Percentiles rank a stretch among this genome's conserved stretches.
Evolutionary conservation across 306 rosid genomes (phyloP).

Genomic region (Quercus mongolica): DNA sequence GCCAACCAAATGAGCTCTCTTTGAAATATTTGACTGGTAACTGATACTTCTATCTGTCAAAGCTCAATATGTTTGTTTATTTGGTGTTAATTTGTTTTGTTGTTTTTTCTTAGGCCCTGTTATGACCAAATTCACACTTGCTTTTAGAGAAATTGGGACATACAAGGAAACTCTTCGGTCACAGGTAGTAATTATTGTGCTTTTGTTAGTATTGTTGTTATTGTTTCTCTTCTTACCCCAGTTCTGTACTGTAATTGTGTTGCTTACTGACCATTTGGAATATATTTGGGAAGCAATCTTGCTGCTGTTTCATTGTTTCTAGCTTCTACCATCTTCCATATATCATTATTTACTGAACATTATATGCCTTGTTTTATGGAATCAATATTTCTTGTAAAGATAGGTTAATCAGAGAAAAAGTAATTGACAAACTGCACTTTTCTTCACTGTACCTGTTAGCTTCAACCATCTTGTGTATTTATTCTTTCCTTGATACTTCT

Average conservation of each 20-base stretch:
- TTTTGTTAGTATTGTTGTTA: not conserved
- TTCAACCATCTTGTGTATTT: constrained; percentile 12
- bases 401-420: not conserved
- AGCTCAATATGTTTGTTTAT: not conserved
- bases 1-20: too few species aligned
- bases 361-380: not conserved
- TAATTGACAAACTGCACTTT: not conserved
- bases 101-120: constrained; percentile 65
- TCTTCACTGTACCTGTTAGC: not conserved
- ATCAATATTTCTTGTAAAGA: not conserved
- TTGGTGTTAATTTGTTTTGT: constrained; percentile 12
- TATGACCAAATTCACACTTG: constrained; percentile 80
- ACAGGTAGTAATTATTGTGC: constrained; percentile 47
- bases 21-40: not conserved
- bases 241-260: constrained; percentile 13
- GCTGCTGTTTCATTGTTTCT: not conserved
- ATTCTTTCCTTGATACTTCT: not conserved
- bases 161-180: constrained; percentile 92
- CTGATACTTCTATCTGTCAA: not conserved
- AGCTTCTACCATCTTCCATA: not conserved
- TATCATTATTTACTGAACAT: not conserved
- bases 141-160: constrained; percentile 87
- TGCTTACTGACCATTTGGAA: not conserved
- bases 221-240: constrained; percentile 2
- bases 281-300: not conserved